Evolutionary conservation across 2,329 filamentous ascomycete species (phyloP), one percentile per base, ranked within the genome.

Genomic region (Atkinsonella texensis): DNA sequence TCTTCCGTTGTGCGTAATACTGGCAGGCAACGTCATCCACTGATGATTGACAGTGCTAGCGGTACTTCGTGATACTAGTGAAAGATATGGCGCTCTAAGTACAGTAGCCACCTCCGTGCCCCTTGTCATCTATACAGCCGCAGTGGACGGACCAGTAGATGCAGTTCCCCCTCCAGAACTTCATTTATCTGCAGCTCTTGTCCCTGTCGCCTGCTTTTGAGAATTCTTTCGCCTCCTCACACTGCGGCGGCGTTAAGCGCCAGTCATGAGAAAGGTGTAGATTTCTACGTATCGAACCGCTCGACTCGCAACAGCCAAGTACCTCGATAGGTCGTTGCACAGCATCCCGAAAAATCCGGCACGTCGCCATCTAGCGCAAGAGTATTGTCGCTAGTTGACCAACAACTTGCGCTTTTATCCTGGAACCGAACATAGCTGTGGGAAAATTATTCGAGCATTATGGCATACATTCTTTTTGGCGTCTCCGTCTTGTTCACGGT

Each of bases 391-490:
- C 11, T 12, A 46, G 18, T 43, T 17, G 31, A 44, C 33, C 13
- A 33, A 46, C 43, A 33, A 43, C 32, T 11, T 5, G 9, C 31
- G 15, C 11, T 40, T 17, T 2, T 13, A 10, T 4, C 23, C 12
- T 11, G 2, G 17, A 15, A 31, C 4, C 38, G 12, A 7, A 4
- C 20, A 42, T 13, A 15, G 12, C 13, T 7, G 10, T 23, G 20
- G 46, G 7, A 35, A 32, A 15, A 17, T 20, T 20, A 6, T 5
- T 23, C 40, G 42, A 28, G 46, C 61, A 65, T 69, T 60, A 95
- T 94, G 88, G 76, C 73, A 56, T 93, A 90, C 73, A 66, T 94
- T 57, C 80, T 95, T 71, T 95, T 89, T 73, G 82, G 80, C 60
- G 67, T 90, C 57, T 81, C 80, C 62, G 78, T 95, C 65, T 68